Evolutionary conservation across 2,329 filamentous ascomycete species (phyloP).

Genomic region (Lecanicillium sp.): DNA sequence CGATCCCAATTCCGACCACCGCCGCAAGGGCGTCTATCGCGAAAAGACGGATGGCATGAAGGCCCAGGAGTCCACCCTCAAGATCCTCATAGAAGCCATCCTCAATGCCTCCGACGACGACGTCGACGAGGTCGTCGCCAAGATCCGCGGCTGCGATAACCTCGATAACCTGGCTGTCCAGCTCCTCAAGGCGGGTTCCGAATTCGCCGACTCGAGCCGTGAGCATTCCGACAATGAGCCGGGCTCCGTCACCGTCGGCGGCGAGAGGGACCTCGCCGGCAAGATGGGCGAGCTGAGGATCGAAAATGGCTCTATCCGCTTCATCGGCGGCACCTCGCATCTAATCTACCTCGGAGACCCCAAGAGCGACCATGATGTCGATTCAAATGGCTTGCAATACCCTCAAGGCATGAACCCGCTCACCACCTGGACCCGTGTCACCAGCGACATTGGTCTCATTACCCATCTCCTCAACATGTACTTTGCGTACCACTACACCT

Average conservation of each 20-base stretch:
- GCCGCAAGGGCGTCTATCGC: slow-evolving; percentile 93
- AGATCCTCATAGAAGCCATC: slow-evolving; percentile 88
- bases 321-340: slow-evolving; percentile 91
- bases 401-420: slow-evolving; percentile 58
- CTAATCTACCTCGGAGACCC: slow-evolving; percentile 68
- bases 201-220: slow-evolving; percentile 14
- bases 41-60: slow-evolving; percentile 87
- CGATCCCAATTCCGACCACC: slow-evolving; percentile 92
- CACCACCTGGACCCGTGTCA: slow-evolving; percentile 82
- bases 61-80: slow-evolving; percentile 77
- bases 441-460: slow-evolving; percentile 68
- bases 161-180: slow-evolving; percentile 49
- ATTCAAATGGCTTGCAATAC: slow-evolving; percentile 38
- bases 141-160: slow-evolving; percentile 79
- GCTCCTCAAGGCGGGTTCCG: slow-evolving; percentile 28
- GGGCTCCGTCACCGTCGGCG: slow-evolving; percentile 35
- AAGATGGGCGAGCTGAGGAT: slow-evolving; percentile 90
- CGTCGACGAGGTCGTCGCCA: slow-evolving; percentile 70
- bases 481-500: slow-evolving; percentile 96
- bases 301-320: slow-evolving; percentile 80
- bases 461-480: slow-evolving; percentile 93
- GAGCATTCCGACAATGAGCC: slow-evolving; percentile 32
- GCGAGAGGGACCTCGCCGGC: slow-evolving; percentile 75
- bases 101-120: slow-evolving; percentile 86
- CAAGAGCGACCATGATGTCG: slow-evolving; percentile 26